Evolutionary conservation across 495 filamentous ascomycete genomes (phyloP), one percentile per base, ranked within the genome.

Genomic region (Sabuloglossum arenarium): DNA sequence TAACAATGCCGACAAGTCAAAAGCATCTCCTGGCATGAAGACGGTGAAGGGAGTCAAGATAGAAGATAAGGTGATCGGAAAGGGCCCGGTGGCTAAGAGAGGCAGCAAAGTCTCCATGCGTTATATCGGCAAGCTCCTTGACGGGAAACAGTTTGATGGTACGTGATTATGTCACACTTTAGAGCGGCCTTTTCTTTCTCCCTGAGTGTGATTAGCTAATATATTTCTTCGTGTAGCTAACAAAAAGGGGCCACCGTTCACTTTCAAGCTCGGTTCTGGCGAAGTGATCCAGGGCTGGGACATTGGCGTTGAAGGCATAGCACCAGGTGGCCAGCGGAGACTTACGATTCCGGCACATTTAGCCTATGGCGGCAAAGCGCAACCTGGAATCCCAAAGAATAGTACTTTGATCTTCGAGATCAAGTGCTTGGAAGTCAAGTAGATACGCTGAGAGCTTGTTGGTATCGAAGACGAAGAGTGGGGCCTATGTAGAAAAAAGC

Each of bases 251-350:
- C 84, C 89, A 71, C 89, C 93, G 21, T 99, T 99, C 73, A 76
- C 73, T 61, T 96, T 97, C 81, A 90, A 86, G 70, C 76, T 94
- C 52, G 91, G 93, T 60, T 79, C 78, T 66, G 88, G 88, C 57
- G 86, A 96, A 65, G 91, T 99, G 61, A 97, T 99, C 73, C 89
- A 94, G 77, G 91, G 91, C 61, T 96, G 90, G 91, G 93, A 99
- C 66, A 79, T 95, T 59, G 91, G 91, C 68, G 71, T 99, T 59
- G 76, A 75, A 57, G 91, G 91, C 66, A 95, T 99, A 88, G 72
- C 82, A 54, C 79, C 85, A 57, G 88, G 91, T 68, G 88, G 87
- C 58, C 93, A 97, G 76, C 86, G 91, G 60, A 79, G 91, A 54
- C 77, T 99, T 64, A 85, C 76, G 53, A 85, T 99, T 63, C 91